Base-by-base conservation (phyloP, 2,329 filamentous ascomycete genomes). In the Cercospora zeina region DNA sequence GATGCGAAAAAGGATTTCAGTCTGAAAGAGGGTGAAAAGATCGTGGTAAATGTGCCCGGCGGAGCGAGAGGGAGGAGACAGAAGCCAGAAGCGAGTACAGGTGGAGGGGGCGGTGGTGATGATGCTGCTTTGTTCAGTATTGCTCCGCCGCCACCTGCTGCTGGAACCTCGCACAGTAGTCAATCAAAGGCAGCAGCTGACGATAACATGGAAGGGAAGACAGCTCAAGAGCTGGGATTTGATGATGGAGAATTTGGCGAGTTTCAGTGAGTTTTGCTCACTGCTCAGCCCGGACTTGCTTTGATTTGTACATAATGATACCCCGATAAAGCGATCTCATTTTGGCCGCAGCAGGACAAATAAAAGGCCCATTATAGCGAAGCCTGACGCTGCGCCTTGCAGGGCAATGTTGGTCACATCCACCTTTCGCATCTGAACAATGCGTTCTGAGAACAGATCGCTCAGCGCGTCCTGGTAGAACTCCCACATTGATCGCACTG, bases 181-280 rank as follows among this genome's bases (percentile, higher is more conserved):
- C 73, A 27, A 73, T 7, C 71, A 80, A 9, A 91, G 92, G 74
- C 87, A 51, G 9, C 16, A 88, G 10, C 89, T 89, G 45, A 89
- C 89, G 21, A 88, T 87, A 2, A 65, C 9, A 54, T 59, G 2
- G 54, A 66, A 1, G 67, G 67, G 1, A 72, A 75, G 70, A 61
- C 76, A 42, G 79, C 80, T 14, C 74, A 87, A 71, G 87, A 91
- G 62, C 71, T 93, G 67, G 90, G 90, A 0, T 95, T 95, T 70
- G 91, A 96, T 71, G 90, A 96, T 73, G 91, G 91, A 1, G 89
- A 93, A 72, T 93, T 92, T 83, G 91, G 90, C 19, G 91, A 96
- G 77, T 96, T 96, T 78, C 81, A 84, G 71, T 83, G 69, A 75
- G 33, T 4, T 37, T 14, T 27, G 31, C 24, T 31, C 19, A n/a